Base-by-base conservation (phyloP, 2,329 filamentous ascomycete species). In the Alternaria arbusti region DNA sequence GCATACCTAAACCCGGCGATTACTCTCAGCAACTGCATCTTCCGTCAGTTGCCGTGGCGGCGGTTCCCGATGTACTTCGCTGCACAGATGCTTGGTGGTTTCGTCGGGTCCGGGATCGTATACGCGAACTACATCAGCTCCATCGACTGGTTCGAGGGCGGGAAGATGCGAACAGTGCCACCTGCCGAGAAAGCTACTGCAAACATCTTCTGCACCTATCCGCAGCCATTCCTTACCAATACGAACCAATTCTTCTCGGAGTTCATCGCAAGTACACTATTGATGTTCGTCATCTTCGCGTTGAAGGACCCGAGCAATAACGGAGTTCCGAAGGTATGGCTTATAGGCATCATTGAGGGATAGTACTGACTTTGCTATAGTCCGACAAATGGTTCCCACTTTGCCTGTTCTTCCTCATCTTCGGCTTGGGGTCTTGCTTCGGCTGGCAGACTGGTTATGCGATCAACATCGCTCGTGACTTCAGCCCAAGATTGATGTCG, bases 391-490 rank as follows among this genome's bases (percentile, higher is more conserved):
- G 76, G 75, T 80, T 80, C 46, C 78, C 90, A 0, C 79, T 93
- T 2, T 86, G 83, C 8, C 79, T 92, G 6, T 91, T 92, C 80
- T 92, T 92, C 79, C 82, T 92, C 51, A 88, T 93, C 65, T 92
- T 92, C 73, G 90, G 90, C 8, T 88, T 93, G 22, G 90, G 90
- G 17, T 88, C 89, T 30, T 90, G 89, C 74, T 92, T 91, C 71
- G 91, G 91, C 7, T 92, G 89, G 89, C 87, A 93, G 77, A 93
- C 90, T 1, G 90, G 91, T 40, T 93, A 91, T 78, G 90, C 90
- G 1, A 91, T 92, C 68, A 93, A 93, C 72, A 78, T 91, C 45
- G 90, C 90, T 36, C 85, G 91, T 78, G 91, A 93, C 67, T 91
- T 93, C 73, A 89, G 89, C 1, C 90, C 90, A 10, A 83, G 90